Evolutionary conservation across 2,329 filamentous ascomycete genomes (phyloP).

Genomic region (Corynespora cassiicola): DNA sequence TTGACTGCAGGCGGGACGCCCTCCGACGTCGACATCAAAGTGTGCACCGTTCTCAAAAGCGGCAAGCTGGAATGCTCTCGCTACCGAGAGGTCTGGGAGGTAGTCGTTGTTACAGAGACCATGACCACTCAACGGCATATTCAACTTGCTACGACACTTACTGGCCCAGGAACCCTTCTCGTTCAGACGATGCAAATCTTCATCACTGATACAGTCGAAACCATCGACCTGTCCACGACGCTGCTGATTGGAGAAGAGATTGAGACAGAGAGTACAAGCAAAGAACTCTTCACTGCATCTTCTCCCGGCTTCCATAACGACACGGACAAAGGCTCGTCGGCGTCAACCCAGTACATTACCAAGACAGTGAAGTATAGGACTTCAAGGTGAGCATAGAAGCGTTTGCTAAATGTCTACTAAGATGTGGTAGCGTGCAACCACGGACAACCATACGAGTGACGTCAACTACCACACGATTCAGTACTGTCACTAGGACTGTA

Average conservation of each 20-base stretch:
- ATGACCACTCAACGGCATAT: slow-evolving; percentile 43
- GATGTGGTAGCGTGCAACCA: slow-evolving; percentile 15
- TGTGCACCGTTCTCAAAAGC: slow-evolving; percentile 46
- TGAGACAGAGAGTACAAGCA: slow-evolving; percentile 42
- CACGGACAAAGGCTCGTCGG: slow-evolving; percentile 2
- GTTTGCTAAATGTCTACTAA: slow-evolving; percentile 3
- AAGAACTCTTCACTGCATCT: slow-evolving; percentile 18
- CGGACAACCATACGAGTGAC: slow-evolving; percentile 26
- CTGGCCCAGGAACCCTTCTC: slow-evolving; percentile 38
- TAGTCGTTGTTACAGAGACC: slow-evolving; percentile 46
- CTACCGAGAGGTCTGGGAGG: slow-evolving; percentile 51
- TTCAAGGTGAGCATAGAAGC: slow-evolving; percentile 14
- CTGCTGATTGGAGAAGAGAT: slow-evolving; percentile 45
- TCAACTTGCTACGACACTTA: slow-evolving; percentile 49
- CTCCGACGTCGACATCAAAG: slow-evolving; percentile 48
- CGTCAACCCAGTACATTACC: slow-evolving; percentile 29
- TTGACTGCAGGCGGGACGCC: slow-evolving; percentile 48
- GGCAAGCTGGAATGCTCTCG: slow-evolving; percentile 47
- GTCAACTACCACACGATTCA: slow-evolving; percentile 11
- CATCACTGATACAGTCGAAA: slow-evolving; percentile 47
- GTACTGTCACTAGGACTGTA: slow-evolving; percentile 18
- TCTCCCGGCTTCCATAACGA: too few relatives aligned
- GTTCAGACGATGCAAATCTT: slow-evolving; percentile 48
- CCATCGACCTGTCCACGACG: slow-evolving; percentile 47
- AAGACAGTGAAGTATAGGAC: slow-evolving; percentile 27